These are phyloP conservation scores for Lactarius evosmus DNA, from an alignment of 768 basidiomycete species.

Conservation along the genomic window DNA sequence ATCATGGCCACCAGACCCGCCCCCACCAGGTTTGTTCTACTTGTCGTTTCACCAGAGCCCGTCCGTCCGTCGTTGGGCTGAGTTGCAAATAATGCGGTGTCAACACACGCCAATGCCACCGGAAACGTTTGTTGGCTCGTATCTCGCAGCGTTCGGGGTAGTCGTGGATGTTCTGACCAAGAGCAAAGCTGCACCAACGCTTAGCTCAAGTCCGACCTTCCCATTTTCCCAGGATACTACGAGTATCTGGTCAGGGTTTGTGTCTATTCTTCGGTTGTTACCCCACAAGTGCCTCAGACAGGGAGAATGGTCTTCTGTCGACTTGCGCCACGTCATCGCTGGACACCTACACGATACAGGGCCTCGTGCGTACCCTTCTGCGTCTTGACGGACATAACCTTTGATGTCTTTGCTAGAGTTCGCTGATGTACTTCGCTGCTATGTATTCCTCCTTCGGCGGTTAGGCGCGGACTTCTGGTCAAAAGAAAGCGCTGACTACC, in stretches of 20 bases:
- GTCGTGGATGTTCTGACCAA: constrained; percentile 34
- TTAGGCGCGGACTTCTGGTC: constrained; percentile 61
- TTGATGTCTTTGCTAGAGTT: constrained; percentile 47
- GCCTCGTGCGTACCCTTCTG: constrained; percentile 48
- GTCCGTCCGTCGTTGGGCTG: constrained; percentile 60
- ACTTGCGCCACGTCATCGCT: constrained; percentile 53
- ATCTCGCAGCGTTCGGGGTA: constrained; percentile 45
- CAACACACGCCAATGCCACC: constrained; percentile 44
- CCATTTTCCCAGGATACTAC: constrained; percentile 40
- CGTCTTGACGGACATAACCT: constrained; percentile 15
- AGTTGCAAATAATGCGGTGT: constrained; percentile 40
- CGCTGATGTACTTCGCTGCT: constrained; percentile 51
- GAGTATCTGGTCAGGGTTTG: constrained; percentile 53
- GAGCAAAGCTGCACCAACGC: background rate
- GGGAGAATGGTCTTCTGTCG: constrained; percentile 37
- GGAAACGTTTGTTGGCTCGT: constrained; percentile 47
- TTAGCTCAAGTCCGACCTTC: background rate
- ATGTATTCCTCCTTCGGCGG: constrained; percentile 58
- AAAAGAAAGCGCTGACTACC: constrained; percentile 66
- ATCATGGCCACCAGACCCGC: constrained; percentile 55
- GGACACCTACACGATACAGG: constrained; percentile 60
- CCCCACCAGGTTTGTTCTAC: constrained; percentile 60
- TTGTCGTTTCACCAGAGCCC: constrained; percentile 51
- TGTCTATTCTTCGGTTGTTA: constrained; percentile 48
- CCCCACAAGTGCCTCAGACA: constrained; percentile 44